Base-by-base conservation (phyloP, 2,329 filamentous ascomycete genomes). In the Colletotrichum filicis region DNA sequence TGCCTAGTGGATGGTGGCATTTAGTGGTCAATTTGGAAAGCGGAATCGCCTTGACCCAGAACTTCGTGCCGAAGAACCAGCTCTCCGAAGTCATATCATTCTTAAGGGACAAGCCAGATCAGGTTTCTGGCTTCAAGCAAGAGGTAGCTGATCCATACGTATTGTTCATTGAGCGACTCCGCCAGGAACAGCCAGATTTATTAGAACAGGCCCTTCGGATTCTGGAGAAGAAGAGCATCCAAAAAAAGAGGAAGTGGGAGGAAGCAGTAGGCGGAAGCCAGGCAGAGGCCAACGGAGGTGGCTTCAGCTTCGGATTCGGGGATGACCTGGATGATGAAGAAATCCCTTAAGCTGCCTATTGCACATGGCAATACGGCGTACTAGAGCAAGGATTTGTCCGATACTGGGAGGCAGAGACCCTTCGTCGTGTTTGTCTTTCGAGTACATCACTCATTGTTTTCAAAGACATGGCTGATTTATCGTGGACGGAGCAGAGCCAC, bases 1-100 rank as follows among this genome's bases (percentile, higher is more conserved):
- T 98, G 6, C 96, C 97, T 0, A 95, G 93, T 64, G 95, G 96
- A 6, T 98, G 96, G 96, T 98, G 97, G 92, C 96, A 98, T 85
- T 86, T 98, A 37, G 97, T 98, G 11, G 92, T 98, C 58, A 98
- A 98, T 79, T 85, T 98, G 1, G 93, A 95, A 77, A 88, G 90
- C 14, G 93, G 94, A 56, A 93, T 98, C 75, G 97, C 96, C 4
- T 88, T 98, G 75, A 98, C 96, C 8, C 96, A 98, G 81, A 98
- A 98, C 80, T 98, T 98, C 79, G 94, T 98, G 14, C 95, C 97
- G 52, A 85, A 85, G 74, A 91, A 82, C 37, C 93, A 96, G 78
- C 83, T 98, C 2, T 86, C 88, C 0, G 91, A 94, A 56, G 95
- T 95, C 0, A 82, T 98, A 65, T 90, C 90, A 1, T 98, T 98